phyloP scores from a whole-genome alignment of 495 filamentous ascomycete genomes.

The Penicillium atrosanguineum region DNA sequence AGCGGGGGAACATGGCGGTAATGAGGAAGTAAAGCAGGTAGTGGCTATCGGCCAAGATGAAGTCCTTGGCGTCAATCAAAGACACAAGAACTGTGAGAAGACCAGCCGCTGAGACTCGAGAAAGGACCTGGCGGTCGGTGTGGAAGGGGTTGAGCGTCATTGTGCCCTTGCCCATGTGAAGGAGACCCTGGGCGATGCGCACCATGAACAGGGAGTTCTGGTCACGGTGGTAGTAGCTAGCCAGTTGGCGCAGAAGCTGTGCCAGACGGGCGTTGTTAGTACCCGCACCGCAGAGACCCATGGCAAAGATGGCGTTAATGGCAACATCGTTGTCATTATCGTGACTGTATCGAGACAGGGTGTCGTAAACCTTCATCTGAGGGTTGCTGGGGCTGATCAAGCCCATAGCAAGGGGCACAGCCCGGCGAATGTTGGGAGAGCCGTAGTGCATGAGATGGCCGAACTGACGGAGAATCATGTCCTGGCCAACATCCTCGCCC shows the following conservation, averaged over 20 bases:
- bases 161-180: constrained; percentile 99
- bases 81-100: constrained; percentile 86
- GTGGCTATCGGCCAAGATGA: constrained; percentile 84
- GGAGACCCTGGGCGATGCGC: constrained; percentile 91
- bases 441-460: constrained; percentile 99
- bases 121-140: constrained; percentile 93
- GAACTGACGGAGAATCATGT: constrained; percentile 97
- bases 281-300: constrained; percentile 94
- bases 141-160: constrained; percentile 96
- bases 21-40: constrained; percentile 97
- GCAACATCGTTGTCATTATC: constrained; percentile 99
- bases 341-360: constrained; percentile 95
- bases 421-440: constrained; percentile 92
- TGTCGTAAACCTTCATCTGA: constrained; percentile 99
- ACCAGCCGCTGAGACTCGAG: constrained; percentile 84
- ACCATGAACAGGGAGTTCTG: constrained; percentile 98
- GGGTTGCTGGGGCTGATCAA: constrained; percentile 95
- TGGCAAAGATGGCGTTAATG: constrained; percentile 97
- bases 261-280: constrained; percentile 98
- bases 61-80: constrained; percentile 92
- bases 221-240: constrained; percentile 96
- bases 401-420: constrained; percentile 96
- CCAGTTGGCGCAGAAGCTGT: constrained; percentile 89
- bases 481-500: constrained; percentile 97
- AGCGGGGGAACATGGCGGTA: constrained; percentile 95